A percentile compares a stretch with the other conserved stretches of the same genome.
Evolutionary conservation across 2,329 filamentous ascomycete species (phyloP).

Genomic region (Arthroderma uncinatum): DNA sequence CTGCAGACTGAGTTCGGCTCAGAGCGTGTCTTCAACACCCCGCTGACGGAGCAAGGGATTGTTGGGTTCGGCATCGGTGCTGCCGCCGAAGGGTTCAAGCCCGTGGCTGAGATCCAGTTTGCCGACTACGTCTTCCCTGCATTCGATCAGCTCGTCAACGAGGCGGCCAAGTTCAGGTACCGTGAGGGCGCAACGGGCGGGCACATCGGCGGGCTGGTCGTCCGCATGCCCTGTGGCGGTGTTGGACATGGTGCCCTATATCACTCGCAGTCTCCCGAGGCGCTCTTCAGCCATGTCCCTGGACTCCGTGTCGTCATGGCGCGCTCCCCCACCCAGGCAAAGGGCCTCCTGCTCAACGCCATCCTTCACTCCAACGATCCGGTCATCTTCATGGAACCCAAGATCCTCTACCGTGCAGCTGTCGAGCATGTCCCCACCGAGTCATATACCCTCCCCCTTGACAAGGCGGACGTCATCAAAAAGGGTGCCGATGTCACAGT

Average conservation of each 20-base stretch:
- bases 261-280: conserved; percentile 82
- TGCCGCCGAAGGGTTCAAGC: conserved; percentile 82
- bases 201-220: conserved; percentile 65
- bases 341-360: conserved; percentile 66
- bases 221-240: conserved; percentile 80
- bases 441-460: conserved; percentile 71
- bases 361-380: conserved; percentile 71
- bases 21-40: conserved; percentile 91
- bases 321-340: conserved; percentile 74
- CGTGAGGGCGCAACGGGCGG: conserved; percentile 55
- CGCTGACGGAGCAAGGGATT: conserved; percentile 86
- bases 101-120: conserved; percentile 90
- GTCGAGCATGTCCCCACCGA: conserved; percentile 81
- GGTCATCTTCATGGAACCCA: conserved; percentile 87
- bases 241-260: conserved; percentile 83
- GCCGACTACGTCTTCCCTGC: conserved; percentile 90
- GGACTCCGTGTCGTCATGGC: conserved; percentile 78
- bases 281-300: conserved; percentile 77
- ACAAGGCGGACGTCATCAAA: conserved; percentile 74
- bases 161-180: conserved; percentile 80
- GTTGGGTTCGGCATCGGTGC: conserved; percentile 85
- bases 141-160: conserved; percentile 89
- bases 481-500: conserved; percentile 70
- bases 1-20: conserved; percentile 76
- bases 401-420: conserved; percentile 80